Base-by-base conservation (phyloP, 2,329 filamentous ascomycete species). In the Rhinocladiella similis region DNA sequence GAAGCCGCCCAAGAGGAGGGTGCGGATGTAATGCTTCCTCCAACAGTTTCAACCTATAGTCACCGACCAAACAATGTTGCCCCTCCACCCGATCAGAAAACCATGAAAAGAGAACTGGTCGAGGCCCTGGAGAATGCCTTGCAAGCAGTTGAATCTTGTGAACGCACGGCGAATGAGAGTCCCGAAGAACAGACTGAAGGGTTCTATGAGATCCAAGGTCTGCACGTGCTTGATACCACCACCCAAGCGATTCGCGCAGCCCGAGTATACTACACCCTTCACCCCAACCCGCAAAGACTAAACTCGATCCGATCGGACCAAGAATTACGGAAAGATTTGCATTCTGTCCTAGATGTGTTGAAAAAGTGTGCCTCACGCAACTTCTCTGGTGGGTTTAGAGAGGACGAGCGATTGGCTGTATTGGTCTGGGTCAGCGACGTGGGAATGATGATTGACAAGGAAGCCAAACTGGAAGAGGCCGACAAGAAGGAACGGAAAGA, bases 221-320 rank as follows among this genome's bases (percentile, higher is more conserved):
- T 97, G 78, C 90, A 95, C 67, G 85, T 99, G 36, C 83, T 97
- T 54, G 93, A 97, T 70, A 86, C 96, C 51, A 88, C 94, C 69
- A 99, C 94, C 1, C 80, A 97, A 51, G 93, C 93, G n/a, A 97
- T 99, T 64, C 85, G 91, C 50, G 91, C 93, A 1, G 94, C 94
- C 50, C 96, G 95, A 75, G 87, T 95, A 67, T 99, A 97, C 75
- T 97, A 99, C 74, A 97, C 92, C 0, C 84, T 91, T 3, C 94
- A 97, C 70, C 89, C 95, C 67, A 82, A 92, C 51, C 91, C 92
- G 1, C 88, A 94, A 65, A 86, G 90, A 36, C 79, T 97, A 16
- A 90, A 94, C 67, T 78, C 88, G 25, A 95, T 97, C 73, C 92
- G 90, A 72, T 86, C 90, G 0, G 94, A 99, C 72, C 90, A 88